Evolutionary conservation across 768 basidiomycete genomes (phyloP), one percentile per base, ranked within the genome.

Genomic region (Lentinula boryana): DNA sequence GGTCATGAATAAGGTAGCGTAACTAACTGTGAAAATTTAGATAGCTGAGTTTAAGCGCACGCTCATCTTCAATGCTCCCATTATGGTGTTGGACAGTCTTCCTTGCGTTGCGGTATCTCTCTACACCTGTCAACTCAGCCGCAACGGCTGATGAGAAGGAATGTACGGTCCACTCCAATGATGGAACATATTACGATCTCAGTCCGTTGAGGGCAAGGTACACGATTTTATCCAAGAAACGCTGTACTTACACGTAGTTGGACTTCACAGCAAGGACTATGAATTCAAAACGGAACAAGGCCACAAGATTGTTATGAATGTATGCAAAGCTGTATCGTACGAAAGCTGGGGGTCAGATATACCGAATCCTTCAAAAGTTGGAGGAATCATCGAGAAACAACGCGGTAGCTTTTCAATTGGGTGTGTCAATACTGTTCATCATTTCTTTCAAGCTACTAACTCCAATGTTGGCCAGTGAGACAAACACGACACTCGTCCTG

Each of bases 351-450:
- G 82, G 31, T 82, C 7, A 79, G 82, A 41, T 78, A 32, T 84
- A 36, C 76, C 82, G 21, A 72, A 80, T 23, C 70, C 77, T 15
- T 76, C 74, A 16, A 77, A 86, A 44, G 80, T 91, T 18, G 89
- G 77, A 4, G 90, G 80, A 1, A 81, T 89, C 62, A 78, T 86
- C 41, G 80, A 83, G 43, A 78, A 77, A 53, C 82, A 73, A 51
- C 88, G 82, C 61, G 82, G 87, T 0, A 86, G 90, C 70, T 86
- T 91, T 71, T 83, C 84, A 6, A 79, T 92, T 38, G 91, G 91
- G 90, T 88, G 64, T 61, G 79, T 48, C 9, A 13, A 16, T 71
- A 16, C 35, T 50, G 15, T 38, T 35, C 21, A 3, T 58, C 57
- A 16, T 63, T 33, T 18, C 49, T n/a, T 18, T 56, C 31, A 35